Base-by-base conservation (phyloP, 805 yeast species). In the Ogataea minuta region DNA sequence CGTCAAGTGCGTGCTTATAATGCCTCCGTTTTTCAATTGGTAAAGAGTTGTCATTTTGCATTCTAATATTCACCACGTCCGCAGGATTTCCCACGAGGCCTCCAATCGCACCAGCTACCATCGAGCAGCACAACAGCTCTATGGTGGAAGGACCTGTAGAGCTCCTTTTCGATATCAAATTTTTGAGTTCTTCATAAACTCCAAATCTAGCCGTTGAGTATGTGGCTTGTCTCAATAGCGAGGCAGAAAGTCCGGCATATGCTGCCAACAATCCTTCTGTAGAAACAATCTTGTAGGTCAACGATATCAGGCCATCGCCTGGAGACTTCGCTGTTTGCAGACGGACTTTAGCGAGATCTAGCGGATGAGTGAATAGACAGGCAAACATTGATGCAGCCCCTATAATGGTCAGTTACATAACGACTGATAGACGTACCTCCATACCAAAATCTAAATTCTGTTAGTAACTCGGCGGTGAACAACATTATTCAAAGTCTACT, bases 11-110 rank as follows among this genome's bases (percentile, higher is more conserved):
- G 60, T 88, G 80, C 35, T 71, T 70, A 59, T 88, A 87, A 56
- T 83, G 77, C 59, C 95, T 73, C 57, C 89, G 73, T 49, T 79
- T 71, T 2, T 69, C 79, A 4, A 62, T 41, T 4, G 89, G 85
- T 43, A 84, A 67, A 0, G 89, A 66, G 6, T 83, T 77, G 56
- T 87, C 96, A 59, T 87, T 87, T 60, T 87, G 96, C 96, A 87
- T 87, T 63, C 95, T 75, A 47, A 87, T 84, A 52, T 87, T 87
- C 26, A 85, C 88, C 10, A 87, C 83, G 57, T 87, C 96, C 1
- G 93, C 79, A 3, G 95, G 95, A 56, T 87, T 87, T 15, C 96
- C 96, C 2, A 84, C 83, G 15, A 86, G 63, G 8, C 95, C 95
- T 45, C 96, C 96, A 42, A 79, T 62, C 19, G 82, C 84, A 37